phyloP scores from a whole-genome alignment of 306 rosid genomes.

The Echinosophora koreensis region DNA sequence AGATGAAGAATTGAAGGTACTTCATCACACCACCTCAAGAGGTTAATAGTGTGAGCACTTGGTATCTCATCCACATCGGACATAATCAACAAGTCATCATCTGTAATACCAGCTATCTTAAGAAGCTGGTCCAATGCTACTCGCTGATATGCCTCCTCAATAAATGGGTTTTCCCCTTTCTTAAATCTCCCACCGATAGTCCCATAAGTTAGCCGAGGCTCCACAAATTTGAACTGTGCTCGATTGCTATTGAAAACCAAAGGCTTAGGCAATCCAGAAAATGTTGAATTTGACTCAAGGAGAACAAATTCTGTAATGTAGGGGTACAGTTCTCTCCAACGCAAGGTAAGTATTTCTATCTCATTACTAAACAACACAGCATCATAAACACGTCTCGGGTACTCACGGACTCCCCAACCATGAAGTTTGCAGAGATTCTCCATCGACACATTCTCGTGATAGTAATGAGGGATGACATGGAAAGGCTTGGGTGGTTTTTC shows the following conservation, averaged over 20 bases:
- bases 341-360: constrained; percentile 81
- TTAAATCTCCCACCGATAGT: constrained; percentile 81
- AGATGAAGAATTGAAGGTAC: constrained; percentile 81
- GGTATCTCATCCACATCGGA: constrained; percentile 99
- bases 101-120: constrained; percentile 83
- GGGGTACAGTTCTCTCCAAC: constrained; percentile 96
- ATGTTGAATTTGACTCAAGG: constrained; percentile 95
- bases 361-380: constrained; percentile 97
- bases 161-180: constrained; percentile 94
- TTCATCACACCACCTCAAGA: constrained; percentile 95
- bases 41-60: constrained; percentile 94
- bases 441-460: constrained; percentile 88
- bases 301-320: constrained; percentile 86
- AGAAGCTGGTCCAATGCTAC: constrained; percentile 92
- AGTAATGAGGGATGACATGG: constrained; percentile 86
- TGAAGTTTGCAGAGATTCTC: constrained; percentile 91
- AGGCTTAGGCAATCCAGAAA: constrained; percentile 84
- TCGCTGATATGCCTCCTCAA: constrained; percentile 99
- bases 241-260: constrained; percentile 66
- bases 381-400: constrained; percentile 94
- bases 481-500: constrained; percentile 93
- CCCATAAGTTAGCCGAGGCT: constrained; percentile 85
- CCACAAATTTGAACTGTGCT: constrained; percentile 75
- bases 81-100: constrained; percentile 96
- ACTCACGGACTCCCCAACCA: constrained; percentile 95